These are phyloP conservation scores for Pseudonitzschia multiseries DNA, from an alignment of 108 stramenopile species.

Conservation along the genomic window DNA sequence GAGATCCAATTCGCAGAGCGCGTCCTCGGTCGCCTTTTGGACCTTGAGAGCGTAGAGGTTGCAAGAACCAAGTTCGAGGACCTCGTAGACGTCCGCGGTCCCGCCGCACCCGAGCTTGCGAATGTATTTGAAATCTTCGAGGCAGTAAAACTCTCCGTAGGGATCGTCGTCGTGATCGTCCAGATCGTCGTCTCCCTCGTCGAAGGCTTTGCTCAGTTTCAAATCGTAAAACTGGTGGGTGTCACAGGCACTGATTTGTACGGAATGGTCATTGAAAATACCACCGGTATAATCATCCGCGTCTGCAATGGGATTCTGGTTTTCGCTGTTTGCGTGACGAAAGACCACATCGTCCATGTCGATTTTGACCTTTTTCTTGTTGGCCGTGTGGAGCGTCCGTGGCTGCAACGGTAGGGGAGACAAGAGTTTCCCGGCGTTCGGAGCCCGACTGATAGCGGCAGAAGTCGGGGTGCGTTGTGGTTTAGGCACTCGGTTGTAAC, in stretches of 20 bases:
- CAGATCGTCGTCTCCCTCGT: background rate
- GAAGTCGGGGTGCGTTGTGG: background rate
- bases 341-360: constrained; percentile 5
- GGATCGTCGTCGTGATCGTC: constrained; percentile 8
- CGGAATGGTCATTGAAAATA: background rate
- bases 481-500: background rate
- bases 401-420: constrained; percentile 8
- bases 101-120: constrained; percentile 20
- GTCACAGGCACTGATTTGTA: background rate
- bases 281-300: background rate
- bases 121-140: constrained; percentile 27
- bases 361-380: background rate
- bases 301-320: background rate
- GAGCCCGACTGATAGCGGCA: background rate
- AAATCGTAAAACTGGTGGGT: background rate
- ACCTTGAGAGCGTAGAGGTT: constrained; percentile 25
- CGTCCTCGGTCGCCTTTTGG: constrained; percentile 21
- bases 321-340: too few relatives aligned
- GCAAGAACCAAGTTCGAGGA: constrained; percentile 15
- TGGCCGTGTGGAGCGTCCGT: background rate
- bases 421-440: constrained; percentile 10
- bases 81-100: constrained; percentile 21
- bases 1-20: constrained; percentile 24
- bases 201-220: background rate
- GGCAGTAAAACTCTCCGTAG: background rate